Evolutionary conservation across 1,284 basidiomycete genomes (phyloP), one percentile per base, ranked within the genome.

Genomic region (Irpex sp.): DNA sequence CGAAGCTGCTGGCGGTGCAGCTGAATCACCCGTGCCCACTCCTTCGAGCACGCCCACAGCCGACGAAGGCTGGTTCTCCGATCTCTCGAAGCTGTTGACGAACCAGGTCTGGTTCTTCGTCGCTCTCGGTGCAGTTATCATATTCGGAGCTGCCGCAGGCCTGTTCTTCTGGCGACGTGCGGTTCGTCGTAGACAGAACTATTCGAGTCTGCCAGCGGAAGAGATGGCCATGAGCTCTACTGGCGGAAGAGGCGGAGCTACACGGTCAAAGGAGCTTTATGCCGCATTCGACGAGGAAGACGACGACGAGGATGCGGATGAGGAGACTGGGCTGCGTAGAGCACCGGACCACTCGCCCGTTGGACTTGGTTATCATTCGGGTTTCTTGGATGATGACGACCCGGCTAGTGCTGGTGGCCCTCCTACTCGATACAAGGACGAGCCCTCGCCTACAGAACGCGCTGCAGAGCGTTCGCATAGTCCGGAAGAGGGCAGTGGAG

Each of bases 241-340:
- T 19, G 65, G 67, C 36, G 61, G 77, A 77, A 69, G 71, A 70
- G 66, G 40, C 5, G 40, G 68, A 6, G 78, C 78, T 59, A 76
- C 80, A 31, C 82, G 84, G 17, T 88, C 91, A 49, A 93, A 91
- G 78, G 94, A 96, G 74, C 73, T 96, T 62, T 96, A 96, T 71
- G 94, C 96, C 76, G 94, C 94, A 13, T 96, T 96, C 76, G 94
- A 93, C 19, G 93, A 94, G 73, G 82, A 88, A 37, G 90, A 92
- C 67, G 89, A 92, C 49, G 83, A 92, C 48, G 83, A 84, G 44
- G 87, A 91, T 64, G 88, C 81, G 34, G 85, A 92, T 72, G 90
- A 93, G 70, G 81, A 83, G 68, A 86, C 86, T 4, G 80, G 80
- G 49, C 75, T 92, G 60, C 77, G 78, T 48, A 70, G 66, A 59